Percentiles rank a stretch among this genome's conserved stretches.
phyloP scores from a whole-genome alignment of 768 basidiomycete genomes.

The Trichaptum fuscoviolaceum region DNA sequence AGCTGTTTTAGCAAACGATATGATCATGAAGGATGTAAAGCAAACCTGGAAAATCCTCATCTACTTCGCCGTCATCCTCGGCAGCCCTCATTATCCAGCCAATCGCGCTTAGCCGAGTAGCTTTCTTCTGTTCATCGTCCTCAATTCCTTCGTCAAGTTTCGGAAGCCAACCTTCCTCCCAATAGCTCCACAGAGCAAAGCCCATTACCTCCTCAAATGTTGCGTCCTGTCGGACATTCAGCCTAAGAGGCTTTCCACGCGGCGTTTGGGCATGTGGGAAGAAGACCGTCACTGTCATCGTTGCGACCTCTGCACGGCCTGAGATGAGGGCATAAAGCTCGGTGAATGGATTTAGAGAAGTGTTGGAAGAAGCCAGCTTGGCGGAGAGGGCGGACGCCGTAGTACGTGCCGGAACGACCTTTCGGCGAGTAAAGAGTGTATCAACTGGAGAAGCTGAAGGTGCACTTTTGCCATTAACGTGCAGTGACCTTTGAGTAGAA shows the following conservation, averaged over 20 bases:
- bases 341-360: constrained; percentile 76
- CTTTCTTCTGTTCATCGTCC: constrained; percentile 58
- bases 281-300: constrained; percentile 66
- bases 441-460: constrained; percentile 13
- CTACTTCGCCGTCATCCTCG: constrained; percentile 96
- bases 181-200: constrained; percentile 86
- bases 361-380: constrained; percentile 62
- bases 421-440: constrained; percentile 45
- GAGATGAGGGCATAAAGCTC: constrained; percentile 84
- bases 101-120: constrained; percentile 58
- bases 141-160: constrained; percentile 62
- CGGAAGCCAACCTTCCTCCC: constrained; percentile 82
- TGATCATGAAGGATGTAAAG: constrained; percentile 11
- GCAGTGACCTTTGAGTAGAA: neutral
- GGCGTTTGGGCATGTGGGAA: constrained; percentile 77
- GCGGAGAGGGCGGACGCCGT: constrained; percentile 64
- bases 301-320: constrained; percentile 60
- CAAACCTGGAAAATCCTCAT: constrained; percentile 97
- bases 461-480: neutral
- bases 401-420: constrained; percentile 37
- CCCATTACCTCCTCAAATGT: constrained; percentile 96
- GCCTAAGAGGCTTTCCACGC: constrained; percentile 53
- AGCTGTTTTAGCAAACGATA: constrained; percentile 6
- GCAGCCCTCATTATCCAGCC: constrained; percentile 94
- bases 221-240: constrained; percentile 81